Conservation (phyloP, 2,329 filamentous ascomycete genomes). For the Periconia digitata region DNA sequence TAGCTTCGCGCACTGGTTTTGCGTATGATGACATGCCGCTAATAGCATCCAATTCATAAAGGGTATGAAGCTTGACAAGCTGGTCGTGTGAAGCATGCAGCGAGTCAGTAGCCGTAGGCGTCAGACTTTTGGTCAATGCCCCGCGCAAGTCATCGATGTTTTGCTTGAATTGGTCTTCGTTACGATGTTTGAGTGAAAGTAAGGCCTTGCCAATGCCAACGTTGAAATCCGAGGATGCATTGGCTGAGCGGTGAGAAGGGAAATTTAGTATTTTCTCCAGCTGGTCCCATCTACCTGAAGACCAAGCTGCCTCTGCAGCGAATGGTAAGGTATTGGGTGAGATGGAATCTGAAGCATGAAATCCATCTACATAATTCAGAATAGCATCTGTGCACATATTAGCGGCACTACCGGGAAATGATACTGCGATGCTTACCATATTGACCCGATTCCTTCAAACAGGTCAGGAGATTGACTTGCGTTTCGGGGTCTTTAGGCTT, state of each 20-base stretch:
- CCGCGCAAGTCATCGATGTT: constrained; percentile 68
- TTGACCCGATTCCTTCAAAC: constrained; percentile 92
- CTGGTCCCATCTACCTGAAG: constrained; percentile 77
- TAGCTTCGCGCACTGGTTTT: constrained; percentile 31
- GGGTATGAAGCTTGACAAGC: constrained; percentile 82
- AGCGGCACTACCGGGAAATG: constrained; percentile 24
- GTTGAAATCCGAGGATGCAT: constrained; percentile 69
- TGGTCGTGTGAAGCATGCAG: constrained; percentile 81
- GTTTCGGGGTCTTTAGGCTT: constrained; percentile 74
- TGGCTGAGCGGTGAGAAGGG: constrained; percentile 44
- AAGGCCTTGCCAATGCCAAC: constrained; percentile 73
- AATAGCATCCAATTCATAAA: constrained; percentile 85
- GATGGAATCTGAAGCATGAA: constrained; percentile 51
- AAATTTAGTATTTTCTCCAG: constrained; percentile 63
- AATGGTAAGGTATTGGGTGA: constrained; percentile 68
- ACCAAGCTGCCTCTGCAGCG: constrained; percentile 90
- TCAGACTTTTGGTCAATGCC: constrained; percentile 72
- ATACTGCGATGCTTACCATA: constrained; percentile 69
- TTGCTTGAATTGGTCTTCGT: constrained; percentile 55
- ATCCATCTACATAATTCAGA: constrained; percentile 81
- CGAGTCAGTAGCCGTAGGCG: constrained; percentile 74
- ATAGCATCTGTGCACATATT: constrained; percentile 65
- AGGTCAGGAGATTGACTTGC: constrained; percentile 81
- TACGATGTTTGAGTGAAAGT: constrained; percentile 58
- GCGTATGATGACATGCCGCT: constrained; percentile 47